Evolutionary conservation across 805 yeast species (phyloP), one percentile per base, ranked within the genome.

Genomic region (Wickerhamiella vanderwaltii): DNA sequence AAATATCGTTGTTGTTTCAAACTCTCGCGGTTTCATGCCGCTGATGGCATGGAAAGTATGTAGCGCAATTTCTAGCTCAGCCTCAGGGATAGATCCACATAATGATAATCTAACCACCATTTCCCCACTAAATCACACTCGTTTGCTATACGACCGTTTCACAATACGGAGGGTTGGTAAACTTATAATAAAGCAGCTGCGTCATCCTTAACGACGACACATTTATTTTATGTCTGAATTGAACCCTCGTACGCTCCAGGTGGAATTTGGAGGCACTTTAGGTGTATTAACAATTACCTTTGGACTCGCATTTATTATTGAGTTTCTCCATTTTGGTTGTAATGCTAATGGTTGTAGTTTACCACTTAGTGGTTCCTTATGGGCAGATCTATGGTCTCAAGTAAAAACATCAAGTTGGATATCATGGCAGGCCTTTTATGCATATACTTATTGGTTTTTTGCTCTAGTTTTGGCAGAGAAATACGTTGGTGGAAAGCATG

Each of bases 201-300:
- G n/a, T n/a, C n/a, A n/a, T n/a, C n/a, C n/a, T n/a, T n/a, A n/a
- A 23, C 26, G 7, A 7, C 26, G 26, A 7, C 26, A 23, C 26
- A 7, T 23, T 23, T 13, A 18, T 32, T 35, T 26, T 29, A 29
- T 29, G 33, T 18, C 26, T n/a, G 33, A 16, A 5, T 29, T 50
- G 40, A 88, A 88, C 54, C 96, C 96, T 3, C 58, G 54, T 35
- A 84, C 96, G 1, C 65, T 60, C 3, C 72, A 76, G 35, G 64
- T 66, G 45, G 97, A 88, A 59, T 88, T 88, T 59, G 69, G 71
- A 24, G 98, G 98, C 0, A 60, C 70, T 4, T 58, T 71, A 1
- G 98, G 98, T 4, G 85, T 91, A 0, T 32, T 74, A 1, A 69
- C 66, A 3, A 72, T 88, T 44, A 62, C 88, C 0, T 12, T 74